Percentiles rank a stretch among this genome's conserved stretches.
Evolutionary conservation across 441 rosid species (phyloP).

Genomic region (Gossypium gossypioides): DNA sequence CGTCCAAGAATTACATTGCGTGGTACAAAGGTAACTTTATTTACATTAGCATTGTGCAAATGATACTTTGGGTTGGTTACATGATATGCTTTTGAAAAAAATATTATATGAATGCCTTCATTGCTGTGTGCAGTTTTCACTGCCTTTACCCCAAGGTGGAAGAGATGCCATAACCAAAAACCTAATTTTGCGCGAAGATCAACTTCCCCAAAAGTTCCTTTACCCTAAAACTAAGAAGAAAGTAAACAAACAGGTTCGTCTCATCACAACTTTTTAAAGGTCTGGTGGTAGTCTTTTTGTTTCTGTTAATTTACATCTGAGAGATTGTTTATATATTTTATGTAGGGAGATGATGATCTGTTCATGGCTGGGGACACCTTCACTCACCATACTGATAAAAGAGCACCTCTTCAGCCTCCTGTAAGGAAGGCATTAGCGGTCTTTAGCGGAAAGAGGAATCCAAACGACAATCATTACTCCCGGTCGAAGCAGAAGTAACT

Average conservation of each 20-base stretch:
- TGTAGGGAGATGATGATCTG: slow-evolving; percentile 61
- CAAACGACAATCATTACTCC: slow-evolving; percentile 85
- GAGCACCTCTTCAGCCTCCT: slow-evolving; percentile 64
- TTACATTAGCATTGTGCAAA: neutral
- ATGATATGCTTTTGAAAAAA: neutral
- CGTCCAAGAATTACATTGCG: slow-evolving; percentile 58
- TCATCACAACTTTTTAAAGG: neutral
- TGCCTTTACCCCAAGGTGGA: slow-evolving; percentile 86
- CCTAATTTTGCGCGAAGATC: slow-evolving; percentile 76
- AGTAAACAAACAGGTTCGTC: slow-evolving; percentile 41
- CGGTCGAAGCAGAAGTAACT: slow-evolving; percentile 40
- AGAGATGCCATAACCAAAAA: slow-evolving; percentile 77
- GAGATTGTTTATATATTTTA: neutral
- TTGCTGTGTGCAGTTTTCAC: slow-evolving; percentile 47
- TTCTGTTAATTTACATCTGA: neutral
- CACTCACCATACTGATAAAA: slow-evolving; percentile 49
- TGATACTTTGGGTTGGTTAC: neutral
- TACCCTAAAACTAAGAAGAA: slow-evolving; percentile 77
- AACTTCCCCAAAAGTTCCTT: slow-evolving; percentile 75
- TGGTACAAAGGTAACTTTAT: slow-evolving; percentile 67
- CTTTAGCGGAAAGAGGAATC: slow-evolving; percentile 83
- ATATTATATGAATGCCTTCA: neutral
- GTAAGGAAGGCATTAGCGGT: slow-evolving; percentile 71
- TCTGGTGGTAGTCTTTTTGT: neutral
- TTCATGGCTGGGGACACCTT: slow-evolving; percentile 47